Evolutionary conservation across 164 flowering plant species (phyloP), one percentile per base, ranked within the genome.

Genomic region (Tinospora cordifolia): DNA sequence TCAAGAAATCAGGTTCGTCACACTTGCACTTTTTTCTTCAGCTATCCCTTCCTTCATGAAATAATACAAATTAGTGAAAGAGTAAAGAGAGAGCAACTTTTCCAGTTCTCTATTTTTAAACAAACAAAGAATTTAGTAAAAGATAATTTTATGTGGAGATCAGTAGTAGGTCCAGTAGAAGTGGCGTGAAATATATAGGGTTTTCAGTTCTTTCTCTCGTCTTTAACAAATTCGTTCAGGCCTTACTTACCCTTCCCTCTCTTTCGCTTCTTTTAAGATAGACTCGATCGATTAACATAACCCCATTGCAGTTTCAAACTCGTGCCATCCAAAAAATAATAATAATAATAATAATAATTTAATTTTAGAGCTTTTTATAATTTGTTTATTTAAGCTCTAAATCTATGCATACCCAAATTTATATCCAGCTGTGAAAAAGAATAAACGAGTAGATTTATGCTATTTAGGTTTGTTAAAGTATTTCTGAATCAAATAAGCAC

Each of bases 211-310:
- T 11, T 41, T 41, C 60, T 54, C 60, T 54, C 21, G 8, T 54
- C 60, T 54, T 54, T 19, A 54, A 54, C 59, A 54, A 54, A 54
- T 54, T 3, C n/a, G 59, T 54, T 21, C 59, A 54, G 60, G 24
- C 60, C 87, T 80, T 84, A 80, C 87, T 80, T 84, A 80, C 76
- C 93, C 34, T 87, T 91, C 85, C 71, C 72, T 62, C 71, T 49
- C 17, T 51, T 54, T 54, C n/a, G 24, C 60, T 54, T 54, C 60
- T 54, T 54, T 54, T 19, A 54, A 19, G 60, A 54, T 54, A 54
- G 58, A 51, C 58, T 51, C 4, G n/a, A 51, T 12, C 3, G 0
- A 6, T 44, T 51, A 6, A 54, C 22, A 54, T 2, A 17, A 7
- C 60, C 19, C 17, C 54, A 30, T 30, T 47, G 24, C 24, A 51